phyloP scores from a whole-genome alignment of 2,329 filamentous ascomycete species.

The Colletotrichum sp. region DNA sequence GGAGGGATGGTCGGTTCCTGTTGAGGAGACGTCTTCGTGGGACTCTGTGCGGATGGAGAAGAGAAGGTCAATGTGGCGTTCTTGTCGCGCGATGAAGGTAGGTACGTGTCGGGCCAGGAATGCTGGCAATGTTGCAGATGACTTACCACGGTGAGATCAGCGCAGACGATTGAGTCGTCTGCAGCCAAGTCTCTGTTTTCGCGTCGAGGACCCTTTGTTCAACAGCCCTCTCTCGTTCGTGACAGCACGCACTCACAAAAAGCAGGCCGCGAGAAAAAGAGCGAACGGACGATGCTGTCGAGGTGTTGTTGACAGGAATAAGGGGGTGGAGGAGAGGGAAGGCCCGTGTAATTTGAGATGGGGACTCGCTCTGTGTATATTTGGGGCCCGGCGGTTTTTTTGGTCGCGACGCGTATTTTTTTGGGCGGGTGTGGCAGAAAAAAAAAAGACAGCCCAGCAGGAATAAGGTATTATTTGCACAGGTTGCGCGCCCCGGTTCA shows the following conservation, averaged over 20 bases:
- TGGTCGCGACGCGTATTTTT: conserved; percentile 16
- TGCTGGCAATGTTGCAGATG: conserved; percentile 6
- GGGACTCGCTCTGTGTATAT: conserved; percentile 7
- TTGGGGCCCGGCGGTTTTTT: conserved; percentile 6
- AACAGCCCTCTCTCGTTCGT: conserved; percentile 11
- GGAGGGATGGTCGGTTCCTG: conserved; percentile 52
- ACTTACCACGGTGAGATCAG: conserved; percentile 64
- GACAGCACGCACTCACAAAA: not conserved
- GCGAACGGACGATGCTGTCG: conserved; percentile 15
- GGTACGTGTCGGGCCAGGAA: not conserved
- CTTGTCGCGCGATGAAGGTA: not conserved
- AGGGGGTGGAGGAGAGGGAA: conserved; percentile 15
- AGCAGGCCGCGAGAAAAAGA: conserved; percentile 6
- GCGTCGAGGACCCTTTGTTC: conserved; percentile 26
- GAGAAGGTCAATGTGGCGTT: conserved; percentile 17
- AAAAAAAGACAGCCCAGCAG: not conserved
- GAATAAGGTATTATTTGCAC: conserved; percentile 20
- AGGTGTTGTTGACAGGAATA: conserved; percentile 20
- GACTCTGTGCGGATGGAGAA: conserved; percentile 33
- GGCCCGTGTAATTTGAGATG: conserved; percentile 20
- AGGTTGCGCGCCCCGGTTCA: not conserved
- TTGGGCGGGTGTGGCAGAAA: not conserved
- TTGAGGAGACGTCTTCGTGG: conserved; percentile 62
- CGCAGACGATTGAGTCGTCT: conserved; percentile 66
- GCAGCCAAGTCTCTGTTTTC: conserved; percentile 59